Evolutionary conservation across 768 basidiomycete genomes (phyloP).

Genomic region (Leccinum boreale): DNA sequence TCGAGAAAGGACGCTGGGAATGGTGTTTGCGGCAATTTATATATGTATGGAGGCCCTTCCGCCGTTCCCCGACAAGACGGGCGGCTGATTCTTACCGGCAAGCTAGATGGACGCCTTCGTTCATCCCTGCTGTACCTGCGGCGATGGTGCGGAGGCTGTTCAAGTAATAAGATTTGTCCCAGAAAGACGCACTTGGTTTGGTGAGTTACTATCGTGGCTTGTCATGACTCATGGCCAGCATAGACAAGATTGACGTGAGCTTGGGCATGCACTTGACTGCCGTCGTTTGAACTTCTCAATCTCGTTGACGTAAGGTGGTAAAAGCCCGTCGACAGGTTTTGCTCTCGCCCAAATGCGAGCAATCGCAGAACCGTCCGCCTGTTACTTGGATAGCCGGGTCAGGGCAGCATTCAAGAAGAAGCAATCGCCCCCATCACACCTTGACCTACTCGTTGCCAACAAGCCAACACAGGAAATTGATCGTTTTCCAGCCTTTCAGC

Average conservation of each 20-base stretch:
- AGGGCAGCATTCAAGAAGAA: not conserved
- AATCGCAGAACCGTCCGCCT: no score
- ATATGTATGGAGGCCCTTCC: not conserved
- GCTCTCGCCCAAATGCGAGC: no score
- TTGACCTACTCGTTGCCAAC: not conserved
- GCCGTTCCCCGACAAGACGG: not conserved
- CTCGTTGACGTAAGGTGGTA: no score
- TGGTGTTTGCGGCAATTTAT: not conserved
- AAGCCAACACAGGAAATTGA: slow-evolving; percentile 33
- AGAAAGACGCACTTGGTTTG: not conserved
- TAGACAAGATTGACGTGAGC: not conserved
- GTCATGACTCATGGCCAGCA: not conserved
- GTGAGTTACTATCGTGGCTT: not conserved
- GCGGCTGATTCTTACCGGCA: not conserved
- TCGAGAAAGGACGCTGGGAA: not conserved
- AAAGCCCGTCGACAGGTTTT: no score
- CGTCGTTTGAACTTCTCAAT: not conserved
- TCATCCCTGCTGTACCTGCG: not conserved
- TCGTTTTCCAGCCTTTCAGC: slow-evolving; percentile 76
- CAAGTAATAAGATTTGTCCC: not conserved
- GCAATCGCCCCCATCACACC: not conserved
- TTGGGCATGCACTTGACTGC: not conserved
- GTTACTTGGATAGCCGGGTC: not conserved
- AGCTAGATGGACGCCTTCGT: not conserved
- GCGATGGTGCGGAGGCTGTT: not conserved